These are phyloP conservation scores for Cutaneotrichosporon sp. DNA, from an alignment of 1,284 basidiomycete species.

Conservation along the genomic window DNA sequence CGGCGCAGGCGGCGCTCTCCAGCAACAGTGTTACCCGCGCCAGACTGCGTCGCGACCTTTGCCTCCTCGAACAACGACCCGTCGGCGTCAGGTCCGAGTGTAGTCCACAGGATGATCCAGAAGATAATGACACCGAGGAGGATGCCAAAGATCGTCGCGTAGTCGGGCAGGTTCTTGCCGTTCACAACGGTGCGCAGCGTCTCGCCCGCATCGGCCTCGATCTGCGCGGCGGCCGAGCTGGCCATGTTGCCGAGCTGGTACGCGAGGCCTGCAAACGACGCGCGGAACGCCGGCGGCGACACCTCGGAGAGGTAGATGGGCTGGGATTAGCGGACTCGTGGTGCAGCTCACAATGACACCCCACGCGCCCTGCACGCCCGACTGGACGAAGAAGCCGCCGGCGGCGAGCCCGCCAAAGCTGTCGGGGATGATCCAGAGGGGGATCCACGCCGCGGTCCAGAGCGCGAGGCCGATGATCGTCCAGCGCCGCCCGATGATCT, in stretches of 20 bases:
- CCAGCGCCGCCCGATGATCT: slow-evolving; percentile 83
- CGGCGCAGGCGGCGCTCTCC: neutral
- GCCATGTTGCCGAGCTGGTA: slow-evolving; percentile 75
- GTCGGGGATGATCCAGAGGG: slow-evolving; percentile 80
- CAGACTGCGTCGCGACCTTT: slow-evolving; percentile 75
- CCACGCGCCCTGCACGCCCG: slow-evolving; percentile 74
- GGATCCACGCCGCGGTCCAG: slow-evolving; percentile 55
- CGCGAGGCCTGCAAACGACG: slow-evolving; percentile 86
- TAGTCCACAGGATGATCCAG: slow-evolving; percentile 52
- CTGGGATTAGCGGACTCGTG: neutral
- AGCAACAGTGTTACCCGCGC: slow-evolving; percentile 57
- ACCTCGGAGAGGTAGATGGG: slow-evolving; percentile 72
- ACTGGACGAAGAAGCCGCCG: slow-evolving; percentile 65
- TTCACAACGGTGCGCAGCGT: slow-evolving; percentile 31
- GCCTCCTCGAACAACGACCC: slow-evolving; percentile 79
- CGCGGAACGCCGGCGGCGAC: slow-evolving; percentile 84
- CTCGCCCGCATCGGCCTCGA: slow-evolving; percentile 72
- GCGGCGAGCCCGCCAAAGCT: slow-evolving; percentile 47
- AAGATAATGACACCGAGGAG: slow-evolving; percentile 65
- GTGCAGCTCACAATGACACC: too few species aligned
- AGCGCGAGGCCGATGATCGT: slow-evolving; percentile 49
- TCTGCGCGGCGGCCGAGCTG: slow-evolving; percentile 82
- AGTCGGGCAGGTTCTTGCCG: slow-evolving; percentile 66
- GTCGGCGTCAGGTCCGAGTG: slow-evolving; percentile 61
- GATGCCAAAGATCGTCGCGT: slow-evolving; percentile 83